Evolutionary conservation across 73 alveolate genomes (phyloP), one percentile per base, ranked within the genome.

Genomic region (Paramecium sexaurelia): DNA sequence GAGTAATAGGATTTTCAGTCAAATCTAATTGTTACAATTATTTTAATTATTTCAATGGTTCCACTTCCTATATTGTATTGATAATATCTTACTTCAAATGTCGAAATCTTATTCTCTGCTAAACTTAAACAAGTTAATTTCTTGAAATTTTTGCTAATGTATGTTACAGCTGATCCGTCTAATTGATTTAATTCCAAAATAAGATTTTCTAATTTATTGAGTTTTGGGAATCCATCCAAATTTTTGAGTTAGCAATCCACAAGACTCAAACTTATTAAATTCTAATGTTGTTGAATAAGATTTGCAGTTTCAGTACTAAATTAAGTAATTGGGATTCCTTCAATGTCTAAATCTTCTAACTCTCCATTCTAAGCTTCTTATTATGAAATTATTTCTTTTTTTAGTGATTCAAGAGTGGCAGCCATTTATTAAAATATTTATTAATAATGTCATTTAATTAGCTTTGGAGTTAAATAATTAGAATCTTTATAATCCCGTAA

Each of bases 201-300:
- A 9, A 78, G 43, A 45, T 78, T 78, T 61, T 78, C 90, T 20
- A 78, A 39, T 10, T 37, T 40, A 22, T n/a, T 32, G 3, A 78
- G 2, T 19, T 40, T 78, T 4, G 90, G 90, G 73, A 78, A 78
- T 78, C 90, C 90, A 4, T 78, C 90, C 7, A 78, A 33, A n/a
- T 56, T 78, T 40, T 20, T 43, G 24, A 78, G 75, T 22, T 33
- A 9, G 13, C 90, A 78, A 9, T 43, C 55, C 9, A 32, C 43
- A 43, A 78, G 41, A 17, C 55, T 61, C 75, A 78, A 37, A 43
- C 75, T 78, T 9, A 24, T 10, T 1, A 78, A 27, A 19, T 78
- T 24, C 43, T 56, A 61, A 43, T 78, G 55, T 41, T 39, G 6
- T 19, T 39, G 27, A 43, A 78, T 37, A 8, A 78, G 39, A 24